Base-by-base conservation (phyloP, 768 basidiomycete genomes). In the Rhodotorula taiwanensis region DNA sequence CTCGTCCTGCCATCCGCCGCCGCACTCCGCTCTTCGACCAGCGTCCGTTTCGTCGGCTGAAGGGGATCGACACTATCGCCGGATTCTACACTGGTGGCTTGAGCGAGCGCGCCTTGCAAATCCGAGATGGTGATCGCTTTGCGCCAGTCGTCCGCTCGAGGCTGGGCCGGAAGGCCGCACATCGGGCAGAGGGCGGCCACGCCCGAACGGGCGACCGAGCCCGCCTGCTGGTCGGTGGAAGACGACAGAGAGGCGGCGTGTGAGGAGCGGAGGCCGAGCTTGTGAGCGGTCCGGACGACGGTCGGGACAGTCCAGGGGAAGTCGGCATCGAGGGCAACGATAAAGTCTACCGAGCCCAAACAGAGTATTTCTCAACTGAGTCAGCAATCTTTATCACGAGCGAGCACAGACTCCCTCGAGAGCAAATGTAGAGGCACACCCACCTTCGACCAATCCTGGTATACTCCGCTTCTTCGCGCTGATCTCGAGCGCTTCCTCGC, bases 221-320 rank as follows among this genome's bases (percentile, higher is more conserved):
- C 36, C 13, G 3, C 15, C 25, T n/a, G 9, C 27, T 14, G 9
- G 14, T 1, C 27, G 4, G 10, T 15, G 23, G 11, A 7, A 4
- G 18, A 18, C 7, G 16, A 18, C 3, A 36, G 6, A 4, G 23
- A 16, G 9, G 30, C 15, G 4, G 47, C 49, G 42, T 63, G 53
- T 16, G 55, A 49, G 16, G 47, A 48, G 13, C 67, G 62, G 47
- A 70, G 25, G 6, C 68, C 70, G 4, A 73, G 53, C 55, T 73
- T 73, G 34, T 66, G 65, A 0, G 70, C 68, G 2, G 72, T 73
- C 16, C 69, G 62, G 25, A 64, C 54, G 58, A 73, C 67, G 58
- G 66, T 69, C 30, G 69, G 71, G 10, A 70, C 70, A 8, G 72
- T 73, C 8, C 63, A 66, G 3, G 72, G 70, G 57, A 73, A 73